A percentile compares a stretch with the other conserved stretches of the same genome.
Conservation (phyloP, 2,329 filamentous ascomycete genomes). For the Raffaelea ambrosiae region DNA sequence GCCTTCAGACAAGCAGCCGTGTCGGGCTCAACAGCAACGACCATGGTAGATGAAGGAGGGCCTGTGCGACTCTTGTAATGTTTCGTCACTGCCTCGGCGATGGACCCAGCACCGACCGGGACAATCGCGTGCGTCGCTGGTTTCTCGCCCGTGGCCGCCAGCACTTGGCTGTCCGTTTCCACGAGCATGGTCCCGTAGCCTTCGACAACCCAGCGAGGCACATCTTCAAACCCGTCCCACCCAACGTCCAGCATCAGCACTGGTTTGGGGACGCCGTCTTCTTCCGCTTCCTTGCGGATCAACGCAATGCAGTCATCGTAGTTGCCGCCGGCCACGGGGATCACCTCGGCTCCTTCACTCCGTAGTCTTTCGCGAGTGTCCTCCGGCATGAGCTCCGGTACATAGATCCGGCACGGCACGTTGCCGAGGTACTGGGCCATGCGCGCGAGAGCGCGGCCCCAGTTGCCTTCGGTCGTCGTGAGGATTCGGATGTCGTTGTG, state of each 20-base stretch:
- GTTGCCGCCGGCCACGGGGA: conserved; percentile 34
- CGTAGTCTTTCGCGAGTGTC: conserved; percentile 46
- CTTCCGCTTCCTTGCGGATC: conserved; percentile 25
- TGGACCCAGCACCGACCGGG: conserved; percentile 64
- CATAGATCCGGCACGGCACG: conserved; percentile 40
- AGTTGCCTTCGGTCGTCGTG: conserved; percentile 61
- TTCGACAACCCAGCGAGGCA: conserved; percentile 63
- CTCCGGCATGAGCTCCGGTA: conserved; percentile 49
- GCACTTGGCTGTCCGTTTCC: conserved; percentile 54
- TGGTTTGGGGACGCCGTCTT: conserved; percentile 19
- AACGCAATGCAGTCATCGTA: conserved; percentile 63
- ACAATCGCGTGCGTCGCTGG: conserved; percentile 39
- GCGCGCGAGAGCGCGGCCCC: conserved; percentile 62
- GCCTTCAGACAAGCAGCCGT: conserved; percentile 50
- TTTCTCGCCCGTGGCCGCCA: not conserved
- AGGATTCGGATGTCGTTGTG: conserved; percentile 3
- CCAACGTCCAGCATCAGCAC: conserved; percentile 62
- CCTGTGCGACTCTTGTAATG: conserved; percentile 45
- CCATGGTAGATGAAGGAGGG: conserved; percentile 16
- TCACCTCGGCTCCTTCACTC: conserved; percentile 54
- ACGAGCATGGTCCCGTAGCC: conserved; percentile 66
- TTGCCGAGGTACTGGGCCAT: conserved; percentile 42
- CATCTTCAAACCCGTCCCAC: conserved; percentile 56
- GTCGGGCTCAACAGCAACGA: conserved; percentile 65
- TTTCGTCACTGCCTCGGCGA: conserved; percentile 59